phyloP scores from a whole-genome alignment of 768 basidiomycete species.

The Russula earlei region DNA sequence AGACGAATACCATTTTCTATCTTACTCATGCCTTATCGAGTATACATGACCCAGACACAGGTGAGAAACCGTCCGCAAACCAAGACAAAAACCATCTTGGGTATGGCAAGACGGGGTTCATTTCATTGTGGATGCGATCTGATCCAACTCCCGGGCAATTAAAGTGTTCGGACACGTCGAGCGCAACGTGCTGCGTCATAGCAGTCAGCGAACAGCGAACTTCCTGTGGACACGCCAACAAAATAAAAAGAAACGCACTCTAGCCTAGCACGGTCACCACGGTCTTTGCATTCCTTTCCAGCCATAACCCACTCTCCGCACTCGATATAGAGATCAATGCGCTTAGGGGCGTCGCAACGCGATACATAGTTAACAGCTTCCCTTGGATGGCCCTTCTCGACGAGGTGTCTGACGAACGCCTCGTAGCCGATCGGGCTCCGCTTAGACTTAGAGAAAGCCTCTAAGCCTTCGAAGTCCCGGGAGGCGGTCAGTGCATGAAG shows the following conservation, averaged over 20 bases:
- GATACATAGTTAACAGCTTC: conserved; percentile 74
- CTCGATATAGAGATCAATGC: conserved; percentile 80
- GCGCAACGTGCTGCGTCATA: conserved; percentile 49
- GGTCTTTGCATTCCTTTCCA: conserved; percentile 82
- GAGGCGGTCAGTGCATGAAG: conserved; percentile 70
- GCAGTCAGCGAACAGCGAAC: conserved; percentile 8
- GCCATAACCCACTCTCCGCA: conserved; percentile 89
- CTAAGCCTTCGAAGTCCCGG: conserved; percentile 80
- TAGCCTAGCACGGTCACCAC: conserved; percentile 73
- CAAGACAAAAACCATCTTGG: background rate
- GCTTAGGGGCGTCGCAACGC: conserved; percentile 73
- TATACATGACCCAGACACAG: background rate
- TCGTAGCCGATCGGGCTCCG: conserved; percentile 96
- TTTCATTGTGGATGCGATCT: conserved; percentile 56
- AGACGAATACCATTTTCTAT: background rate
- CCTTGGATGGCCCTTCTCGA: conserved; percentile 60
- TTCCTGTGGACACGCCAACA: background rate
- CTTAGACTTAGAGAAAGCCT: conserved; percentile 76
- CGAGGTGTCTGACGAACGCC: conserved; percentile 72
- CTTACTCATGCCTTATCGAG: background rate
- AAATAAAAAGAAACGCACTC: conserved; percentile 46
- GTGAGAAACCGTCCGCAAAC: background rate
- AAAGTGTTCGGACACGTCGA: conserved; percentile 72
- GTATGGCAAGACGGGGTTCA: conserved; percentile 25
- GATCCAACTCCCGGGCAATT: conserved; percentile 69